Evolutionary conservation across 345 rosid species (phyloP).

Genomic region (Litchi chinensis): DNA sequence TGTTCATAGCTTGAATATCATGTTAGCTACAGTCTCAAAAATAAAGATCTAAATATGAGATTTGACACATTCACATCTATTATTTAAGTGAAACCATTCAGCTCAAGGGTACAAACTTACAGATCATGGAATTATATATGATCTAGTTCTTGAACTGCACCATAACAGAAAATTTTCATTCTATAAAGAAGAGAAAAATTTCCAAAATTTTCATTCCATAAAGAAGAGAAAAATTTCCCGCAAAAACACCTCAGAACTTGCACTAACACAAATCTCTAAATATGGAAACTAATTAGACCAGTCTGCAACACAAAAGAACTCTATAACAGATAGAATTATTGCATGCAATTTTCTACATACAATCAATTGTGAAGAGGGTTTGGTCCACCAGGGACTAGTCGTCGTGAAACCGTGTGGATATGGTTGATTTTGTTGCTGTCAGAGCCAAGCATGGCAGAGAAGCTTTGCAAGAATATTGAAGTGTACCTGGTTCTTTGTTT

Average conservation of each 20-base stretch:
- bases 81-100: too few relatives aligned
- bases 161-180: background rate
- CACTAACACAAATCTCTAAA: background rate
- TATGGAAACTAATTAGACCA: background rate
- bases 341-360: background rate
- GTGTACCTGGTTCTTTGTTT: conserved; percentile 24
- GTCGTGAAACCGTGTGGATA: conserved; percentile 32
- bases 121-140: too few relatives aligned
- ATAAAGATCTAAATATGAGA: too few relatives aligned
- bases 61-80: too few relatives aligned
- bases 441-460: conserved; percentile 29
- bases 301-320: conserved; percentile 1
- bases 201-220: too few relatives aligned
- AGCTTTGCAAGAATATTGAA: conserved; percentile 21
- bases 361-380: conserved; percentile 52
- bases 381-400: conserved; percentile 45
- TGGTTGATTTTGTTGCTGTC: conserved; percentile 1
- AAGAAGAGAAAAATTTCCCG: too few relatives aligned
- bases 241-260: too few relatives aligned
- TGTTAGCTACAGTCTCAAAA: too few relatives aligned
- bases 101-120: too few relatives aligned
- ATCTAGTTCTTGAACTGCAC: background rate
- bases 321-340: background rate
- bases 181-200: too few relatives aligned
- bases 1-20: too few relatives aligned